Percentiles rank a stretch among this genome's conserved stretches.
Evolutionary conservation across 495 filamentous ascomycete genomes (phyloP).

Genomic region (Penicillium taxi): DNA sequence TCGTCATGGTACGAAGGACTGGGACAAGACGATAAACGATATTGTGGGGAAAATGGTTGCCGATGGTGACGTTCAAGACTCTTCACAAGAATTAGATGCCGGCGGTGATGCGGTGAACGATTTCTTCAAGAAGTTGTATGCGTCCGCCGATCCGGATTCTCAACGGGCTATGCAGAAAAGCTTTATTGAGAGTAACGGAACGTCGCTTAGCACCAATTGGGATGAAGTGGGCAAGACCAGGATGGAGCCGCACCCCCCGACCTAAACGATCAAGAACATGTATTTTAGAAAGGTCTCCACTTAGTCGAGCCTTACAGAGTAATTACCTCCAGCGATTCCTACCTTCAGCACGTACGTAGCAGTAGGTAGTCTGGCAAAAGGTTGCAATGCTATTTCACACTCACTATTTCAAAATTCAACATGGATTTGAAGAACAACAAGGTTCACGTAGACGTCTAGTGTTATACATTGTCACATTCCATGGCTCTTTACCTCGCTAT

Average conservation of each 20-base stretch:
- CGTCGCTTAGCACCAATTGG: conserved; percentile 91
- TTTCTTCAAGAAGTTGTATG: conserved; percentile 92
- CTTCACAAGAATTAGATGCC: conserved; percentile 48
- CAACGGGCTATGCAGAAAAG: conserved; percentile 96
- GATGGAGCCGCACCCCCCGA: conserved; percentile 64
- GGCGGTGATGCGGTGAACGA: conserved; percentile 65
- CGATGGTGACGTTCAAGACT: conserved; percentile 34
- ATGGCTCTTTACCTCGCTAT: too few species aligned
- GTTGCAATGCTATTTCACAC: too few species aligned
- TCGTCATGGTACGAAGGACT: conserved; percentile 74
- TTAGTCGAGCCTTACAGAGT: too few species aligned
- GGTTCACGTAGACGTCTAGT: too few species aligned
- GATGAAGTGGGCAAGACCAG: conserved; percentile 64
- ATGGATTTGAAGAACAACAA: too few species aligned
- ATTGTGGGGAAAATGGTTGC: conserved; percentile 14
- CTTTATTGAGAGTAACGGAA: conserved; percentile 87
- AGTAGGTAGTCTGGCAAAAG: too few species aligned
- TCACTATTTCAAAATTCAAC: too few species aligned
- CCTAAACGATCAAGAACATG: too few species aligned
- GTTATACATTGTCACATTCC: too few species aligned
- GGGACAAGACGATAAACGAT: conserved; percentile 59
- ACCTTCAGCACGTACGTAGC: too few species aligned
- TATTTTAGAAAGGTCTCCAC: too few species aligned
- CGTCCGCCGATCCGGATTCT: conserved; percentile 68
- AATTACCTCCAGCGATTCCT: too few species aligned